Percentiles rank a stretch among this genome's conserved stretches.
Conservation (phyloP, 2,329 filamentous ascomycete genomes). For the Fusarium agapanthi region DNA sequence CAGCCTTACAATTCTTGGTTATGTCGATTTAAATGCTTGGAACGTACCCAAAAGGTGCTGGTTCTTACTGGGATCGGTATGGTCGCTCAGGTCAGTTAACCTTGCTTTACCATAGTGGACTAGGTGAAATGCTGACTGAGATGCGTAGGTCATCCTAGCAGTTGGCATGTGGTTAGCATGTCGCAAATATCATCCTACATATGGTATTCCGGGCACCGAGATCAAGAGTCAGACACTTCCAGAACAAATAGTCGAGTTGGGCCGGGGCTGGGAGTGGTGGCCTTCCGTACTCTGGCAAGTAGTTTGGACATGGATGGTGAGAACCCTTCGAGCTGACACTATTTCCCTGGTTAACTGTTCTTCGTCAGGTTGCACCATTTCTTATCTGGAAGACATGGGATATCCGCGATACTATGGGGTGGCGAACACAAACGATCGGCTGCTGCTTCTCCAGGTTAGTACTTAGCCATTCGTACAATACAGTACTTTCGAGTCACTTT, state of each 20-base stretch:
- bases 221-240: background rate
- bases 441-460: background rate
- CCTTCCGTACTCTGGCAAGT: background rate
- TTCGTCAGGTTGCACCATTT: background rate
- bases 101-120: background rate
- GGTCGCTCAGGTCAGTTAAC: background rate
- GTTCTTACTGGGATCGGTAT: background rate
- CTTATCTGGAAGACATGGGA: background rate
- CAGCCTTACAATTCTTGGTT: background rate
- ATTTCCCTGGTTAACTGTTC: background rate
- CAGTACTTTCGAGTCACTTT: background rate
- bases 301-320: background rate
- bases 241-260: background rate
- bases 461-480: background rate
- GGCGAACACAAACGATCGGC: background rate
- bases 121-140: background rate
- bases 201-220: background rate
- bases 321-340: background rate
- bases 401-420: background rate
- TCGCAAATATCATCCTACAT: background rate
- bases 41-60: background rate
- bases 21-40: background rate
- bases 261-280: background rate
- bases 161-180: background rate
- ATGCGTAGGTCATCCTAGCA: background rate